Evolutionary conservation across 306 rosid species (phyloP).

Genomic region (Vigna trinervia): DNA sequence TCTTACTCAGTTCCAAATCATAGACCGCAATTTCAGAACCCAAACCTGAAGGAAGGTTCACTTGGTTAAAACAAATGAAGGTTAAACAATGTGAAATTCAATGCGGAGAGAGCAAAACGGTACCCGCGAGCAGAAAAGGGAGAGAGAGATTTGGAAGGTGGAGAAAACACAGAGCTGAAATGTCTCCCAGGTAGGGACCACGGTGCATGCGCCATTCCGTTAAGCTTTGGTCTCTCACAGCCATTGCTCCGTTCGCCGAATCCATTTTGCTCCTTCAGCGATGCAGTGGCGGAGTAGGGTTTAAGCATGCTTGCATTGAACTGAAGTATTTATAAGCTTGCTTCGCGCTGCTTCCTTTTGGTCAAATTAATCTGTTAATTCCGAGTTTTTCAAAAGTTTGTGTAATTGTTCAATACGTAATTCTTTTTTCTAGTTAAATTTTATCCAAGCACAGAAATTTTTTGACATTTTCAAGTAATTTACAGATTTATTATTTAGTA

Average conservation of each 20-base stretch:
- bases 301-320: slow-evolving; percentile 21
- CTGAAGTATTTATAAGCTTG: background rate
- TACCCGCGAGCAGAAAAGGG: slow-evolving; percentile 81
- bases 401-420: background rate
- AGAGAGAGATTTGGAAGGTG: slow-evolving; percentile 63
- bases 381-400: background rate
- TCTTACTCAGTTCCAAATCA: slow-evolving; percentile 60
- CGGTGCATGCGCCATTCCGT: slow-evolving; percentile 60
- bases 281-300: slow-evolving; percentile 38
- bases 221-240: slow-evolving; percentile 41
- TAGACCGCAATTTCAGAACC: slow-evolving; percentile 78
- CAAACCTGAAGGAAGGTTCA: slow-evolving; percentile 58
- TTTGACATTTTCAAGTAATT: background rate
- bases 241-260: slow-evolving; percentile 34
- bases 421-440: background rate
- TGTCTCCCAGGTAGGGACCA: slow-evolving; percentile 86
- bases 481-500: background rate
- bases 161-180: slow-evolving; percentile 89
- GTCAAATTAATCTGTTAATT: background rate
- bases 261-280: slow-evolving; percentile 5
- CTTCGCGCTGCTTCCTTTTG: background rate
- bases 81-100: background rate
- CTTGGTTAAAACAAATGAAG: background rate
- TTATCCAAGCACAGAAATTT: background rate
- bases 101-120: background rate